Conservation (phyloP, 1,139 yeast species). For the Zygoascus sp. region DNA sequence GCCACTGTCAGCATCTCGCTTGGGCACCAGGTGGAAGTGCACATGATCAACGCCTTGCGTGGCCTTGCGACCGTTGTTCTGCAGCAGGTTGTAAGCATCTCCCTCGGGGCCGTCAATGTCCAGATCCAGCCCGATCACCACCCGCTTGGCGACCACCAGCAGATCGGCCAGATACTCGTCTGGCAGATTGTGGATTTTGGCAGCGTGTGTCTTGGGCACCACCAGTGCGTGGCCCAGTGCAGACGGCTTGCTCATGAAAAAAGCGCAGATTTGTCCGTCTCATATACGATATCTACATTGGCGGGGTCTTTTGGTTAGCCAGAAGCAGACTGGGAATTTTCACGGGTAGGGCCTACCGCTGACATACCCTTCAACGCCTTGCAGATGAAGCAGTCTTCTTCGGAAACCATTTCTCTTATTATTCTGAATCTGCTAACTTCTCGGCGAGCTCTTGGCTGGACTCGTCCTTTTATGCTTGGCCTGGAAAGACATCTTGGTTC, state of each 20-base stretch:
- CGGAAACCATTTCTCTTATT: not conserved
- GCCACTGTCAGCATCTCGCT: constrained; percentile 64
- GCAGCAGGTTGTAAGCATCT: constrained; percentile 79
- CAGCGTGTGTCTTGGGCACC: constrained; percentile 91
- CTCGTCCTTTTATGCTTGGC: too few species aligned
- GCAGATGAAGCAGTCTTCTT: constrained; percentile 77
- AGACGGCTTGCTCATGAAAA: constrained; percentile 89
- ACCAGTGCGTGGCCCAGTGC: constrained; percentile 82
- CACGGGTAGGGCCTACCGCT: too few species aligned
- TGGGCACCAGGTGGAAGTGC: constrained; percentile 93
- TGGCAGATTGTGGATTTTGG: constrained; percentile 82
- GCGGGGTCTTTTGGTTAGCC: constrained; percentile 55
- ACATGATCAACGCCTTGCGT: constrained; percentile 95
- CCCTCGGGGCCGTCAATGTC: constrained; percentile 62
- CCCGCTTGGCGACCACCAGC: constrained; percentile 79
- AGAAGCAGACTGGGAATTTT: not conserved
- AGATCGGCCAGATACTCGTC: constrained; percentile 83
- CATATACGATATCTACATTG: constrained; percentile 82
- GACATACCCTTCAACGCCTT: constrained; percentile 74
- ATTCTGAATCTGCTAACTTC: not conserved
- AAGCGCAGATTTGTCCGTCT: constrained; percentile 76
- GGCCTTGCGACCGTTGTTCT: constrained; percentile 89
- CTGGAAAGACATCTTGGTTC: not conserved
- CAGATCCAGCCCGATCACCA: constrained; percentile 64
- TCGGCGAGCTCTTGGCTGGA: too few species aligned